Evolutionary conservation across 1,284 basidiomycete species (phyloP).

Genomic region (Mycena citricolor): DNA sequence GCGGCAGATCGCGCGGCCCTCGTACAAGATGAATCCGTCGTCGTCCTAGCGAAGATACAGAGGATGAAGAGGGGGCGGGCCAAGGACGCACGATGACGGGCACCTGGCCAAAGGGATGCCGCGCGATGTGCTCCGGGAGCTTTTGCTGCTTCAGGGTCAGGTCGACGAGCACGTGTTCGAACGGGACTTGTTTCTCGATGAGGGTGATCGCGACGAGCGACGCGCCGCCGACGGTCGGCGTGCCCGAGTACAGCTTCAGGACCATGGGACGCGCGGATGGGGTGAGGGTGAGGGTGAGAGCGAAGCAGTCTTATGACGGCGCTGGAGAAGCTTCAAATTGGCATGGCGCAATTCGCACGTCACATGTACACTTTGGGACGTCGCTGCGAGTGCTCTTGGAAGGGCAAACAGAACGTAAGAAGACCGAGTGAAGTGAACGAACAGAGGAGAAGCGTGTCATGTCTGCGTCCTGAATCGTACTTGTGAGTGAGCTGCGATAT

Average conservation of each 20-base stretch:
- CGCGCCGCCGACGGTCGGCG: constrained; percentile 4
- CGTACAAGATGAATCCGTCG: constrained; percentile 16
- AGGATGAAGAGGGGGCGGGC: background rate
- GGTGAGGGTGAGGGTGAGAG: no score
- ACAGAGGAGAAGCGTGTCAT: no score
- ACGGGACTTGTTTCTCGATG: constrained; percentile 43
- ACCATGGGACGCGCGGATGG: no score
- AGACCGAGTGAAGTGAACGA: no score
- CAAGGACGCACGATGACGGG: constrained; percentile 49
- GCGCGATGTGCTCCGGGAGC: constrained; percentile 35
- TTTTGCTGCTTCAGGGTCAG: constrained; percentile 45
- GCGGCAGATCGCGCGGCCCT: constrained; percentile 23
- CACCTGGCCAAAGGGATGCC: constrained; percentile 64
- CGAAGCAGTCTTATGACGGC: no score
- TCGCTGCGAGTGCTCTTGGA: no score
- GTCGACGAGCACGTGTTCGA: constrained; percentile 44
- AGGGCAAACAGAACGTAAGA: no score
- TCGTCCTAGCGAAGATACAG: constrained; percentile 7
- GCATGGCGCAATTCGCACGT: no score
- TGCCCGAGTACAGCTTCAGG: constrained; percentile 12
- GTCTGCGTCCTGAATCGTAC: no score
- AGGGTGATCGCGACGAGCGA: constrained; percentile 13
- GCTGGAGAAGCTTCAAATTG: no score
- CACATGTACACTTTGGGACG: no score
- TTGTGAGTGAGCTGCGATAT: no score